Percentiles rank a stretch among this genome's conserved stretches.
These are phyloP conservation scores for Graphium sp. DNA, from an alignment of 2,329 filamentous ascomycete genomes.

Conservation along the genomic window DNA sequence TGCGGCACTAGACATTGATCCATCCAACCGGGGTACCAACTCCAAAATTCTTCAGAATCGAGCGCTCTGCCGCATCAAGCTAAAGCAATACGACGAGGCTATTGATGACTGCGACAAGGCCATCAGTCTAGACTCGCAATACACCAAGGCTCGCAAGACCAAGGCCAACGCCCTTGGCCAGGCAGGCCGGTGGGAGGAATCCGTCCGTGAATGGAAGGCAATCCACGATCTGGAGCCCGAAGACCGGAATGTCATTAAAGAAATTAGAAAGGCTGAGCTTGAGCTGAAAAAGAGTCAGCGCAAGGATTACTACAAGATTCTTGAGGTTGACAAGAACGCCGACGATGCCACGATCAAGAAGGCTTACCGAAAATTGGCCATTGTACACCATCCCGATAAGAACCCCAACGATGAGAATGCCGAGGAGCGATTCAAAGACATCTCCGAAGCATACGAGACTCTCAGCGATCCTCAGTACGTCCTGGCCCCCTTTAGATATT, in stretches of 20 bases:
- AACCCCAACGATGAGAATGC: constrained; percentile 76
- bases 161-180: constrained; percentile 80
- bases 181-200: constrained; percentile 82
- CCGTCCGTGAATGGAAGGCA: constrained; percentile 74
- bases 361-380: constrained; percentile 88
- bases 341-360: constrained; percentile 81
- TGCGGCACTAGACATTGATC: constrained; percentile 69
- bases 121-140: constrained; percentile 64
- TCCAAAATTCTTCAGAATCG: constrained; percentile 91
- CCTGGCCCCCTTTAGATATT: not conserved
- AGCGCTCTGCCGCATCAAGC: constrained; percentile 65
- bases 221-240: constrained; percentile 70
- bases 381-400: constrained; percentile 93
- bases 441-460: constrained; percentile 92
- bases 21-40: constrained; percentile 79
- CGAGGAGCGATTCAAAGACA: constrained; percentile 91
- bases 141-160: constrained; percentile 83
- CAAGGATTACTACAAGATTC: constrained; percentile 98
- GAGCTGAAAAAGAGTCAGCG: constrained; percentile 95
- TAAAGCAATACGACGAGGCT: constrained; percentile 71
- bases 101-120: constrained; percentile 78
- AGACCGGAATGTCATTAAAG: constrained; percentile 65
- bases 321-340: constrained; percentile 74
- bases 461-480: constrained; percentile 84
- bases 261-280: constrained; percentile 78